Percentiles rank a stretch among this genome's conserved stretches.
Conservation (phyloP, 208 protist species). For the Trypanosoma melophagium region DNA sequence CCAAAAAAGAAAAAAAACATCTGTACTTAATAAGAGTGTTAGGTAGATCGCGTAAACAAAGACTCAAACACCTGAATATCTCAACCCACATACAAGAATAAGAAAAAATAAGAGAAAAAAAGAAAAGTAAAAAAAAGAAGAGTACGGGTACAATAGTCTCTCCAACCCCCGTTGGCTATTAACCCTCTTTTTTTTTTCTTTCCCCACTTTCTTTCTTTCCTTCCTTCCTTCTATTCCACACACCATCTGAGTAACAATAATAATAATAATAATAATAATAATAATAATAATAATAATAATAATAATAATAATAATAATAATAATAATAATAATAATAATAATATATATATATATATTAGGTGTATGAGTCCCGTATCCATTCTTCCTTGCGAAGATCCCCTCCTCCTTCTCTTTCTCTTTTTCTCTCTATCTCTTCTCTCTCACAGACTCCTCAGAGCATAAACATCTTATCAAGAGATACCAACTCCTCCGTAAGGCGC, state of each 20-base stretch:
- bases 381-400: not conserved
- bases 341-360: too few species aligned
- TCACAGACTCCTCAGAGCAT: not conserved
- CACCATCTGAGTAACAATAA: too few species aligned
- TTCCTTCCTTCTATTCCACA: slow-evolving; percentile 24
- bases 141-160: slow-evolving; percentile 1
- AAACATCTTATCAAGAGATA: slow-evolving; percentile 14
- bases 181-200: slow-evolving; percentile 10
- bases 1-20: too few species aligned
- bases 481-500: slow-evolving; percentile 34
- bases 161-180: not conserved
- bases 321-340: too few species aligned
- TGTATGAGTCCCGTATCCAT: too few species aligned
- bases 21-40: too few species aligned
- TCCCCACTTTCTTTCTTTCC: slow-evolving; percentile 12
- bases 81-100: too few species aligned
- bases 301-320: too few species aligned
- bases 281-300: too few species aligned
- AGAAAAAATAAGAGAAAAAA: not conserved
- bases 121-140: slow-evolving; percentile 15
- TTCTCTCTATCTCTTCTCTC: not conserved
- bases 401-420: not conserved
- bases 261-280: too few species aligned
- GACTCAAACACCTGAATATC: too few species aligned
- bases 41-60: too few species aligned